Base-by-base conservation (phyloP, 768 basidiomycete genomes). In the Cystobasidium tubakii region DNA sequence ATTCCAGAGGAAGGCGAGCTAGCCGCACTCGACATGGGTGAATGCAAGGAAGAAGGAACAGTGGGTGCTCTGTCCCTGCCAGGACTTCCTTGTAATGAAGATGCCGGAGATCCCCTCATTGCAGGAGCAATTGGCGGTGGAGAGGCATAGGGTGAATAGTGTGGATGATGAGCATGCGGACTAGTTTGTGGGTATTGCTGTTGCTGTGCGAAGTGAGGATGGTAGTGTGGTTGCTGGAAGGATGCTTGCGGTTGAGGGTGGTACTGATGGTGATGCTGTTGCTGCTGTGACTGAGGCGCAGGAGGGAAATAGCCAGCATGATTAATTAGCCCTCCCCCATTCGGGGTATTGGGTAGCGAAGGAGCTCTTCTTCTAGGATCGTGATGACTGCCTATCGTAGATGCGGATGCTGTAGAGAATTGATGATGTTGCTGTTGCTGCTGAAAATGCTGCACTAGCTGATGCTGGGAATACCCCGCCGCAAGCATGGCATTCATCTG, bases 341-440 rank as follows among this genome's bases (percentile, higher is more conserved):
- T 50, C 21, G 46, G 46, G 21, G 9, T 42, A 23, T 67, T 71
- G 23, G 69, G 69, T 10, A 71, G 34, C 12, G 54, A 57, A 4
- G 53, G 53, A 17, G 69, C 54, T 29, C 69, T n/a, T 19, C 69
- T 46, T n/a, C 69, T 55, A 21, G 69, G 69, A 36, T 71, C 69
- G 36, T 71, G 34, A 3, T 65, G 63, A 4, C 15, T 27, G 23
- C 13, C 27, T 2, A 29, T 27, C 10, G 46, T 9, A 60, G 57
- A 25, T 17, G 17, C 12, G 2, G 21, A 6, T 27, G 2, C 29
- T 12, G 23, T 12, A 60, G 25, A 25, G 21, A 15, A 60, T 60
- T 53, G 36, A 31, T 63, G 62, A 15, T 63, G 39, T 27, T 65
- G 63, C 29, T 39, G 63, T 9, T 34, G 63, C 31, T 25, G 34